phyloP scores from a whole-genome alignment of 2,329 filamentous ascomycete species.

The Proliferodiscus dingleyae region DNA sequence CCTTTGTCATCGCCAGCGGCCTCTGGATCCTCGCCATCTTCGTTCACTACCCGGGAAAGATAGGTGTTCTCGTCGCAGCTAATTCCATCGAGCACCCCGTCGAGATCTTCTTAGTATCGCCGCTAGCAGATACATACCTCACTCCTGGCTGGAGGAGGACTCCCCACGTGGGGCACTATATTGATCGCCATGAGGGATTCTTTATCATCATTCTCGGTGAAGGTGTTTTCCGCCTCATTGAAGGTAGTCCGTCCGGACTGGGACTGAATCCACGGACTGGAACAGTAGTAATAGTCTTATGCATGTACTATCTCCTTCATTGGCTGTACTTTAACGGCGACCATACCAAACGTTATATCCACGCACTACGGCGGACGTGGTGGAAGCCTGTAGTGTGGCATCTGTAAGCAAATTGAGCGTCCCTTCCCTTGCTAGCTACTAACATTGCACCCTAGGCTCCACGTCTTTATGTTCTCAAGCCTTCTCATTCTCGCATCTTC shows the following conservation, averaged over 20 bases:
- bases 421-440: neutral
- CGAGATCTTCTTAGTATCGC: slow-evolving; percentile 11
- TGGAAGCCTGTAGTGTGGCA: slow-evolving; percentile 18
- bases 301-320: slow-evolving; percentile 18
- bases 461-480: slow-evolving; percentile 12
- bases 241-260: slow-evolving; percentile 14
- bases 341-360: slow-evolving; percentile 13
- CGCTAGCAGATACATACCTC: slow-evolving; percentile 6
- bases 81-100: slow-evolving; percentile 15
- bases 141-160: slow-evolving; percentile 10
- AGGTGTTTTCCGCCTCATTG: slow-evolving; percentile 17
- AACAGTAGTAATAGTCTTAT: slow-evolving; percentile 9
- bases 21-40: slow-evolving; percentile 16
- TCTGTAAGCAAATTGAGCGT: slow-evolving; percentile 6
- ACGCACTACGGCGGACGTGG: slow-evolving; percentile 18
- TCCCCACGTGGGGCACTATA: slow-evolving; percentile 9
- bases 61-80: slow-evolving; percentile 11
- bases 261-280: slow-evolving; percentile 12
- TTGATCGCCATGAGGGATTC: slow-evolving; percentile 17
- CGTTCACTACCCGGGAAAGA: slow-evolving; percentile 8
- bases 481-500: slow-evolving; percentile 17
- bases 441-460: slow-evolving; percentile 4
- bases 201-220: slow-evolving; percentile 21
- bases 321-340: slow-evolving; percentile 21
- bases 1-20: neutral